Evolutionary conservation across 140 eudicot genomes (phyloP), one percentile per base, ranked within the genome.

Genomic region (Bidens hawaiensis): DNA sequence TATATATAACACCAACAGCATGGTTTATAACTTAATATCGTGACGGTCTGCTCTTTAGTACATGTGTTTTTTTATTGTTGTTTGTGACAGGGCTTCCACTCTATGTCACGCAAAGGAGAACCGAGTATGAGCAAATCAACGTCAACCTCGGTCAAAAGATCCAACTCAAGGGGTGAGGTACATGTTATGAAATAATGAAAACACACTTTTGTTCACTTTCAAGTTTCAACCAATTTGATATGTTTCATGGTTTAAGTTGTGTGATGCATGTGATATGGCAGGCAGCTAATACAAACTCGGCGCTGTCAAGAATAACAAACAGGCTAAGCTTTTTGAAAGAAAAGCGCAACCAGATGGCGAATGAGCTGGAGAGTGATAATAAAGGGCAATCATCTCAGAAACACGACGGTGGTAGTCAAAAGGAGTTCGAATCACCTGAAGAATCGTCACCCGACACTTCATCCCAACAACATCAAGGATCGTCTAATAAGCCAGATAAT

Each of bases 301-400:
- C 95, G 15, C 68, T 88, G 52, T 79, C 95, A 70, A 94, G 88
- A 79, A 81, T 88, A 59, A 88, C 99, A 19, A 85, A 73, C 67
- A 72, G 95, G 27, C 99, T 88, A 72, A 75, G 65, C 78, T 88
- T 93, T 75, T 78, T 93, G 76, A 93, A 93, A 76, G 95, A 93
- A 68, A 78, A 79, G 23, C 89, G 90, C n/a, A 71, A 70, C 52
- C 90, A 83, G 66, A 77, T 83, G 54, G 61, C 89, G 53, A 78
- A 60, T 42, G 95, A 88, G 85, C 69, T 79, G 38, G 94, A 87
- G 28, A 68, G 68, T 11, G 94, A 90, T 52, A 86, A 83, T 48
- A 51, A 79, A 27, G 48, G 57, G 41, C 83, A 76, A 46, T 52
- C 81, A 51, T 72, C 79, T 60, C 76, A 48, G 31, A 78, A 57